Evolutionary conservation across 176 grass and related monocot species (phyloP), one percentile per base, ranked within the genome.

Genomic region (Themeda triandra): DNA sequence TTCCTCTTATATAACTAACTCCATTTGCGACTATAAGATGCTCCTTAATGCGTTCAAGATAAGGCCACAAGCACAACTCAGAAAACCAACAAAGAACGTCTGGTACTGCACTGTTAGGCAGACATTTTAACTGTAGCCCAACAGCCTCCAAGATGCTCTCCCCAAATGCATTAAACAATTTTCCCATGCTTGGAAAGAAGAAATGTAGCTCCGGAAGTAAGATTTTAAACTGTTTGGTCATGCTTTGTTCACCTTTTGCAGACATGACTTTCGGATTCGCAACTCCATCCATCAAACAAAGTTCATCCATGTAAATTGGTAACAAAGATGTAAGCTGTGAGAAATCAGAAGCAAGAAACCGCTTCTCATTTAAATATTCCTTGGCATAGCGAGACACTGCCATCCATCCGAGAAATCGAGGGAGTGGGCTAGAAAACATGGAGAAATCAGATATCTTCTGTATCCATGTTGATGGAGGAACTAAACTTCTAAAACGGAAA

Each of bases 81-180:
- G 95, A 92, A 90, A 98, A 91, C 95, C 95, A 98, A 82, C 89
- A 93, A 77, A 98, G 95, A 35, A 98, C 66, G 80, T 98, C 95
- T 80, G 90, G 91, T 80, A 98, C 85, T 69, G 86, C 79, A 85
- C 76, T 93, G 59, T 74, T 89, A 53, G 95, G 89, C 36, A 98
- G 88, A 72, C 79, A 92, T 89, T 91, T 98, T 78, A 98, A 79
- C 68, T 98, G 95, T 70, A 93, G 77, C 6, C 89, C 95, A 85
- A 98, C 86, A 77, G 92, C 91, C 77, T 98, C 92, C 86, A 98
- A 91, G 88, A 98, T 98, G 73, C 40, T 98, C 67, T 93, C 89
- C 66, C 87, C 89, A 85, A 95, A 98, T 35, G 83, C 71, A 70
- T 59, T 67, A 69, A 98, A 98, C 78, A 80, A 69, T 70, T 78